Evolutionary conservation across 345 rosid species (phyloP), one percentile per base, ranked within the genome.

Genomic region (Ceriops zippeliana): DNA sequence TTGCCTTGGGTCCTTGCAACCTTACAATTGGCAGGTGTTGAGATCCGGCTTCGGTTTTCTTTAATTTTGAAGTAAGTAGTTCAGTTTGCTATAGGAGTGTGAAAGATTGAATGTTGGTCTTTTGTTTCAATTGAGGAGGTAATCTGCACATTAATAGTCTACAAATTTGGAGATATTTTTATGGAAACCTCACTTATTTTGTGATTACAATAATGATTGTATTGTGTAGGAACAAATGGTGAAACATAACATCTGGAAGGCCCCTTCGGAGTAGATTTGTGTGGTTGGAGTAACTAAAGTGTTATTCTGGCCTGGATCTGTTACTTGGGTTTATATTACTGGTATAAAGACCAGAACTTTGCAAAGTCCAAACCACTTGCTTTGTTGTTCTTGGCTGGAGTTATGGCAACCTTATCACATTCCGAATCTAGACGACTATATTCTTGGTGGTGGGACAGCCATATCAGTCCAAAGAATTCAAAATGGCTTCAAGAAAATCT

Each of bases 401-500:
- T 76, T 73, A 76, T 76, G 80, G 70, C 80, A 7, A 58, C 70
- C 35, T 60, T 76, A 59, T 68, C 38, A n/a, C 73, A 68, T 61
- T 76, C 80, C 10, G 80, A 76, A 26, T 76, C 80, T 21, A 62
- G 80, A 65, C 19, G 80, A 38, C 46, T 67, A 35, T 76, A 91
- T 70, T 85, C 90, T 26, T 91, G 92, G 96, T 87, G 92, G 96
- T 87, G 96, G 97, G 93, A 91, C 76, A 85, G 93, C 78, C 96
- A 91, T 61, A 82, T 79, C 52, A 73, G 83, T 78, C 86, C 90
- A 59, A 91, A 85, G 83, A 89, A 86, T 77, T 86, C 93, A 7
- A 86, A 82, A 76, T 89, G 97, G 96, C 93, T 91, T 67, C 83
- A 92, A 24, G 93, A 91, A 68, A 91, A 88, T 83, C 90, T 87